These are phyloP conservation scores for Syncephalastrum monosporum DNA, from an alignment of 371 early-diverging fungal species.

Conservation along the genomic window DNA sequence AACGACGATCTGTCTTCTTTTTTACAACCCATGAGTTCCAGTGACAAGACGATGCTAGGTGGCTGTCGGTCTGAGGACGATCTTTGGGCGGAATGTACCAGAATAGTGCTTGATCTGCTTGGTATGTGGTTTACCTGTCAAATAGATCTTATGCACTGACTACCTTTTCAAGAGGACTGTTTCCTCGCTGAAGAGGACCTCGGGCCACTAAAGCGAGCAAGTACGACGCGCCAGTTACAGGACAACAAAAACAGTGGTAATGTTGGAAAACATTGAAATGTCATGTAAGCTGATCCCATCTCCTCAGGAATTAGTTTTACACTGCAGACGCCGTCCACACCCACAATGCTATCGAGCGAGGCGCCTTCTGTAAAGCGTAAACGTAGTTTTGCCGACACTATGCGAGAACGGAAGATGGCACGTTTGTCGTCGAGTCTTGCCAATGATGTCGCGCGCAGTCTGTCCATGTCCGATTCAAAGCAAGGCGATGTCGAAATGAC, in stretches of 20 bases:
- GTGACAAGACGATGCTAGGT: constrained; percentile 22
- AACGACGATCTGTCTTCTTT: too few relatives aligned
- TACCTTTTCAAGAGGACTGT: constrained; percentile 11
- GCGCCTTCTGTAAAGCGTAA: constrained; percentile 33
- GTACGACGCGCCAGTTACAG: not conserved
- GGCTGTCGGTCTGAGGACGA: constrained; percentile 29
- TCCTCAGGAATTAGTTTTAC: constrained; percentile 5
- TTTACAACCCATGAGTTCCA: too few relatives aligned
- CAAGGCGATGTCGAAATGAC: constrained; percentile 19
- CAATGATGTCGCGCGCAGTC: constrained; percentile 44
- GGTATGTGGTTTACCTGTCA: constrained; percentile 18
- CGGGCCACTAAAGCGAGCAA: not conserved
- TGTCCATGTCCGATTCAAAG: constrained; percentile 26
- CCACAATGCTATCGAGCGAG: constrained; percentile 8
- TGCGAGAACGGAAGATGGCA: constrained; percentile 41
- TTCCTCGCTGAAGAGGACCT: constrained; percentile 3
- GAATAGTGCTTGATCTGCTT: constrained; percentile 34
- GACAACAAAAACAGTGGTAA: not conserved
- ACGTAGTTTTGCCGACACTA: constrained; percentile 34
- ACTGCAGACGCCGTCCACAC: constrained; percentile 1
- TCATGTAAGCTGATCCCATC: not conserved
- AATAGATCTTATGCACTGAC: not conserved
- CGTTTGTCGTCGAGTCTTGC: constrained; percentile 39
- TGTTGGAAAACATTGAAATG: not conserved
- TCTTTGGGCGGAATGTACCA: constrained; percentile 37